A percentile compares a stretch with the other conserved stretches of the same genome.
phyloP scores from a whole-genome alignment of 2,329 filamentous ascomycete genomes.

The Xylariales sp. region DNA sequence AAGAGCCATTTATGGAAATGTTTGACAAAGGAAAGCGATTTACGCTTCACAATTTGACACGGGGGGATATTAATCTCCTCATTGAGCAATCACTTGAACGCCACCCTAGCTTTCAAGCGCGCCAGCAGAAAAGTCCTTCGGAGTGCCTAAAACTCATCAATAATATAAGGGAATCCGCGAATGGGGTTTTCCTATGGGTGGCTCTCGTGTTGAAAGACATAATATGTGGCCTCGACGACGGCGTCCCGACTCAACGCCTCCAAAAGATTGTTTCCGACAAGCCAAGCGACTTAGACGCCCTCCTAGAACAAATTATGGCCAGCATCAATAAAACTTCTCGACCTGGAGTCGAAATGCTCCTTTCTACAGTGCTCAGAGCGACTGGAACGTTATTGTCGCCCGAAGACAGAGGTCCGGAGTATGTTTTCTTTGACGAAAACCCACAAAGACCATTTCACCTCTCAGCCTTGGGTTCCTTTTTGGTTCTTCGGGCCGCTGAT shows the following conservation, averaged over 20 bases:
- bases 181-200: slow-evolving; percentile 17
- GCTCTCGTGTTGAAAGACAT: slow-evolving; percentile 6
- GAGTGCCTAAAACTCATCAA: slow-evolving; percentile 1
- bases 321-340: not conserved
- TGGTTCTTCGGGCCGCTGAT: slow-evolving; percentile 5
- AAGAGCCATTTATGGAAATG: slow-evolving; percentile 19
- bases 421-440: too few species aligned
- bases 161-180: not conserved
- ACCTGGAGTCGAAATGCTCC: slow-evolving; percentile 13
- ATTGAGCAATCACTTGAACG: slow-evolving; percentile 2
- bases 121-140: too few species aligned
- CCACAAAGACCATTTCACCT: not conserved
- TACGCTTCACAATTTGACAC: slow-evolving; percentile 8
- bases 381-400: not conserved
- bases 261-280: not conserved
- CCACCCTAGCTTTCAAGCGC: too few species aligned
- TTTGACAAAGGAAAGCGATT: slow-evolving; percentile 9
- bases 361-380: slow-evolving; percentile 7
- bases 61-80: not conserved
- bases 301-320: slow-evolving; percentile 2
- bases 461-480: not conserved
- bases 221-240: not conserved
- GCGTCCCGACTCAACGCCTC: not conserved
- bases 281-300: not conserved
- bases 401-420: not conserved